Percentiles rank a stretch among this genome's conserved stretches.
phyloP scores from a whole-genome alignment of 1,284 basidiomycete species.

The Caloboletus inedulis region DNA sequence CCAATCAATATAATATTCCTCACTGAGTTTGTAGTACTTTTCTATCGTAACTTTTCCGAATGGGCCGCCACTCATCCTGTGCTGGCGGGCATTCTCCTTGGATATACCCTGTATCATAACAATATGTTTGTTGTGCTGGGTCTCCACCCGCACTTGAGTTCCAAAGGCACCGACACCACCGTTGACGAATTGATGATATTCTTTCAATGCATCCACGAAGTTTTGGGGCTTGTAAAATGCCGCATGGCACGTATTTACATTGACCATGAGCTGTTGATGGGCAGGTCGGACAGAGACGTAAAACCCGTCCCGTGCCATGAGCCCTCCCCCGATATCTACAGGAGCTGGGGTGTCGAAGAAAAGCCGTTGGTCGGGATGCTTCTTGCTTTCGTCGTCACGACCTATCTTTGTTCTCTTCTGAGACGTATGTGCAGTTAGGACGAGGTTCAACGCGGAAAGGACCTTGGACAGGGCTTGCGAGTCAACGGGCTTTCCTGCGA shows the following conservation, averaged over 20 bases:
- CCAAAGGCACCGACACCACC: constrained; percentile 53
- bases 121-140: constrained; percentile 54
- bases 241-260: constrained; percentile 75
- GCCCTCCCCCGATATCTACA: constrained; percentile 34
- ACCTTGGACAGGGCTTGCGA: constrained; percentile 44
- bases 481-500: constrained; percentile 21
- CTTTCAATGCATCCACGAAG: constrained; percentile 53
- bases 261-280: constrained; percentile 73
- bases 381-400: constrained; percentile 33
- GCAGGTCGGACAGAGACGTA: constrained; percentile 72
- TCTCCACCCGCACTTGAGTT: constrained; percentile 55
- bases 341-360: constrained; percentile 34
- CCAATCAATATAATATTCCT: constrained; percentile 20
- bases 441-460: constrained; percentile 48
- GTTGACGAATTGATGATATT: constrained; percentile 48
- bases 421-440: constrained; percentile 44
- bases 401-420: constrained; percentile 40
- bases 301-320: constrained; percentile 71
- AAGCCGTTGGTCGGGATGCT: constrained; percentile 35
- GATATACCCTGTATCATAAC: constrained; percentile 58
- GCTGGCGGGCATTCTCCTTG: constrained; percentile 43
- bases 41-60: constrained; percentile 54
- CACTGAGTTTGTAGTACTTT: constrained; percentile 61
- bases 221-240: constrained; percentile 70
- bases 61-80: constrained; percentile 39